Base-by-base conservation (phyloP, 768 basidiomycete genomes). In the Xerocomellus amylosporus region DNA sequence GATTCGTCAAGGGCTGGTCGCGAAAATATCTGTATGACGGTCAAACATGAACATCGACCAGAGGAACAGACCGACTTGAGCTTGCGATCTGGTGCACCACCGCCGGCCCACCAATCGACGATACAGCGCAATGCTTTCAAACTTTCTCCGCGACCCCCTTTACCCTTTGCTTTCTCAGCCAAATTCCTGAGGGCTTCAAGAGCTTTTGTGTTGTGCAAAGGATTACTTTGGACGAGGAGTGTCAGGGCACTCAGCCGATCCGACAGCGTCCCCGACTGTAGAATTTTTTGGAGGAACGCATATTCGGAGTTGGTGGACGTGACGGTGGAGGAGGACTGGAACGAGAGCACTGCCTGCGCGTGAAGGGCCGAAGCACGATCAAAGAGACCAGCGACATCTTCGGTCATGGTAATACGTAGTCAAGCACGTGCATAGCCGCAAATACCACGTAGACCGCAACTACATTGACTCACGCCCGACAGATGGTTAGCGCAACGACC, bases 101-200 rank as follows among this genome's bases (percentile, higher is more conserved):
- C 95, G 31, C 93, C 94, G 43, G 89, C 82, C 93, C 94, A 97
- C 94, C 96, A 98, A 80, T 98, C 96, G 31, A 91, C 86, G 54
- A 99, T 78, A 57, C 94, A 96, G 40, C 95, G 79, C 51, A 96
- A 67, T 3, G 95, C 94, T 59, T 95, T 93, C 41, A 97, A 69
- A 61, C 89, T 86, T 74, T 98, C 95, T 47, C 94, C 94, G n/a
- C 95, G 79, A 4, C 92, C 91, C 38, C 92, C 93, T 63, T 91
- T 92, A 0, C 86, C 87, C 56, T 87, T 84, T 0, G 87, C 87
- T 34, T 80, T 74, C 65, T 90, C 88, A 1, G 88, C 84, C 87
- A 96, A 86, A 4, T 71, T 72, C 65, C 84, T 83, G 51, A 98
- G 71, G 3, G 78, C 80, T 52, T 92, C 90, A 47, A 97, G 72